phyloP scores from a whole-genome alignment of 2,329 filamentous ascomycete genomes.

The Nigrospora sphaerica region DNA sequence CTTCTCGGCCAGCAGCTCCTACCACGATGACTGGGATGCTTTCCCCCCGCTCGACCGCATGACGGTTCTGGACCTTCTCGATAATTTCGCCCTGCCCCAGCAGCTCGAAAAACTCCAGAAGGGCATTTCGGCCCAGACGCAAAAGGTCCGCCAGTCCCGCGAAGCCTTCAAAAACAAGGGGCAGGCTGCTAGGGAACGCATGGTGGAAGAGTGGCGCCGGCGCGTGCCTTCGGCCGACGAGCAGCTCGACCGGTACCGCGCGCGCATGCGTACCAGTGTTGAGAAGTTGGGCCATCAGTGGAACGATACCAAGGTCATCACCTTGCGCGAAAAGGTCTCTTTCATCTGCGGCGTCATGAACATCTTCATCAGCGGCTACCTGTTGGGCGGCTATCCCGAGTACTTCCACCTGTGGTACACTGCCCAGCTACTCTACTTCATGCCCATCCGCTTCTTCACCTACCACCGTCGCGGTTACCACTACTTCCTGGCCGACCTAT shows the following conservation, averaged over 20 bases:
- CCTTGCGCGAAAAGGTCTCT: slow-evolving; percentile 83
- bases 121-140: slow-evolving; percentile 72
- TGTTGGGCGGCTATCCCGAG: slow-evolving; percentile 79
- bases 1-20: slow-evolving; percentile 77
- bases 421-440: slow-evolving; percentile 81
- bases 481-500: slow-evolving; percentile 95
- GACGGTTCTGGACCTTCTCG: slow-evolving; percentile 85
- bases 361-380: slow-evolving; percentile 91
- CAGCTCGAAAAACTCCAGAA: slow-evolving; percentile 86
- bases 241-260: slow-evolving; percentile 83
- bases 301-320: slow-evolving; percentile 86
- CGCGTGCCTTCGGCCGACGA: slow-evolving; percentile 83
- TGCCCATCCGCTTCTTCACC: slow-evolving; percentile 89
- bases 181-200: slow-evolving; percentile 73
- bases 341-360: slow-evolving; percentile 97
- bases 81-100: slow-evolving; percentile 86
- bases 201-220: slow-evolving; percentile 88
- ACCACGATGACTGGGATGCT: slow-evolving; percentile 80
- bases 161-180: slow-evolving; percentile 73
- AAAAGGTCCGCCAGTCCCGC: slow-evolving; percentile 76
- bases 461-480: slow-evolving; percentile 91
- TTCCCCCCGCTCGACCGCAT: slow-evolving; percentile 85
- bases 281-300: slow-evolving; percentile 78
- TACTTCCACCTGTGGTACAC: slow-evolving; percentile 94
- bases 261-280: slow-evolving; percentile 81